Conservation (phyloP, 257 asterid species). For the Coffea eugenioides region DNA sequence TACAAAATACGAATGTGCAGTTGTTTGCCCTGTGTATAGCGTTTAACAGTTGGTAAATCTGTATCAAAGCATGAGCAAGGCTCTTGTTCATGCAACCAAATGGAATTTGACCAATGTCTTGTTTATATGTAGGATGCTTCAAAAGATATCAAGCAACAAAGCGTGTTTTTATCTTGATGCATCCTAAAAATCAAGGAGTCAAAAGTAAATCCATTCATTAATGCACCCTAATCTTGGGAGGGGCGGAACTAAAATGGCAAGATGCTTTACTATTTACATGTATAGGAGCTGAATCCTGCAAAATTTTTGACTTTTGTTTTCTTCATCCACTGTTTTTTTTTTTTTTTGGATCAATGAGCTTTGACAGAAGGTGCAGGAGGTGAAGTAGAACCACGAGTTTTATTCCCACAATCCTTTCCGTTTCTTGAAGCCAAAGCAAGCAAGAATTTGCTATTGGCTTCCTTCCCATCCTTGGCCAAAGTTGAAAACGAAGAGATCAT, state of each 20-base stretch:
- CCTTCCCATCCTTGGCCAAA: not conserved
- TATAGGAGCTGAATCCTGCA: not conserved
- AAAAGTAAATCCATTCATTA: too few relatives aligned
- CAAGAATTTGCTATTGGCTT: constrained; percentile 45
- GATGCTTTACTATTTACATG: too few relatives aligned
- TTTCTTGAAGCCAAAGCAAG: constrained; percentile 52
- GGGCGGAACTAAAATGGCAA: too few relatives aligned
- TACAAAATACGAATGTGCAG: not conserved
- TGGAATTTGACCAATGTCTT: too few relatives aligned
- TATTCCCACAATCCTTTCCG: constrained; percentile 61
- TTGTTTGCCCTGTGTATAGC: not conserved
- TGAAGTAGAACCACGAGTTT: constrained; percentile 13
- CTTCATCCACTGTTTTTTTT: too few relatives aligned
- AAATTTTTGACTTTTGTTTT: too few relatives aligned
- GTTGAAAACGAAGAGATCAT: constrained; percentile 13
- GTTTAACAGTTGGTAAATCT: not conserved
- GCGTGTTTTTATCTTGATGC: too few relatives aligned
- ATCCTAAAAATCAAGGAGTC: too few relatives aligned
- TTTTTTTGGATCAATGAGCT: constrained; percentile 1
- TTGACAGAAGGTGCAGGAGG: constrained; percentile 33
- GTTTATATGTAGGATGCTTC: too few relatives aligned
- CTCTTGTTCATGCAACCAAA: too few relatives aligned
- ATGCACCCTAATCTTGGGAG: too few relatives aligned
- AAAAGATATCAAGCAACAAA: too few relatives aligned
- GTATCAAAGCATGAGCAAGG: not conserved